These are phyloP conservation scores for Akanthomyces uredinophilus DNA, from an alignment of 2,329 filamentous ascomycete species.

Conservation along the genomic window DNA sequence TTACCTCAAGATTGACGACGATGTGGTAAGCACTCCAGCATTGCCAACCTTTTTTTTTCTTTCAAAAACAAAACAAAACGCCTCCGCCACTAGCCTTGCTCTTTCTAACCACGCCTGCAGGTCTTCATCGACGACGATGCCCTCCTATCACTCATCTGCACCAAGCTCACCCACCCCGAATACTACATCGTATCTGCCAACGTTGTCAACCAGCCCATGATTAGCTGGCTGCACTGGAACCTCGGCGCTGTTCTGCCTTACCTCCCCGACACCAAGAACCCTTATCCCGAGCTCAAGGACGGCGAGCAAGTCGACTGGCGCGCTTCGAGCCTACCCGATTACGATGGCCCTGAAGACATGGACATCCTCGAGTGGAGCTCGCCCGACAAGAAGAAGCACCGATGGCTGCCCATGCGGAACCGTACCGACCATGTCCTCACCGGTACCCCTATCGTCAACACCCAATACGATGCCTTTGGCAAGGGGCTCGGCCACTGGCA, in stretches of 20 bases:
- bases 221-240: conserved; percentile 50
- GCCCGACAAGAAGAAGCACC: conserved; percentile 37
- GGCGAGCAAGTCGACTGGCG: conserved; percentile 31
- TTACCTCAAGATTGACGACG: conserved; percentile 35
- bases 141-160: conserved; percentile 49
- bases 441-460: conserved; percentile 42
- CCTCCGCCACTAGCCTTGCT: background rate
- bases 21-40: conserved; percentile 28
- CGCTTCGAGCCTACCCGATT: conserved; percentile 32
- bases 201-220: conserved; percentile 50
- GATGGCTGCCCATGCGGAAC: conserved; percentile 42
- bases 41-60: background rate
- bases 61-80: no score
- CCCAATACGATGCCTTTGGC: conserved; percentile 42
- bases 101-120: conserved; percentile 19
- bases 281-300: conserved; percentile 23
- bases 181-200: conserved; percentile 50
- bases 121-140: conserved; percentile 34
- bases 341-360: conserved; percentile 27
- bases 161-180: conserved; percentile 45
- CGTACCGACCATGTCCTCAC: conserved; percentile 33
- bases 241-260: conserved; percentile 48
- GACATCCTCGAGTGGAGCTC: conserved; percentile 28
- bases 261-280: conserved; percentile 39
- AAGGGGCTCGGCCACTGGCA: conserved; percentile 44